phyloP scores from a whole-genome alignment of 2,329 filamentous ascomycete species.

The Ramularia collo-cygni region DNA sequence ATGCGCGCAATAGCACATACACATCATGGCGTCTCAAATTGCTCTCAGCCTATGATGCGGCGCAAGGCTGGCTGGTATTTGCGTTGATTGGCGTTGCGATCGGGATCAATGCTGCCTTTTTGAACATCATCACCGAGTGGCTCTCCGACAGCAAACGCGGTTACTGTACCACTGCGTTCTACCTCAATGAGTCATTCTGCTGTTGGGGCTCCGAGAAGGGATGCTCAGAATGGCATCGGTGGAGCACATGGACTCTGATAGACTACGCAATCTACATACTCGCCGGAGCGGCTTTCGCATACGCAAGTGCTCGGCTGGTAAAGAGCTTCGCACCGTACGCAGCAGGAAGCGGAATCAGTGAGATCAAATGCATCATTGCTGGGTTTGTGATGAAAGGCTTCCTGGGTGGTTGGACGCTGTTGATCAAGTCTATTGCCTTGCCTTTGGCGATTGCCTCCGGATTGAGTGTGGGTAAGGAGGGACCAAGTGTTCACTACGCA shows the following conservation, averaged over 20 bases:
- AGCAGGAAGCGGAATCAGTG: constrained; percentile 91
- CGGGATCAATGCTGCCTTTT: constrained; percentile 81
- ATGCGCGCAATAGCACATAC: constrained; percentile 65
- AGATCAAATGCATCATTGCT: constrained; percentile 99
- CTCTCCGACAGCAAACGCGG: constrained; percentile 90
- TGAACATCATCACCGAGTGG: constrained; percentile 97
- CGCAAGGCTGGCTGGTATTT: constrained; percentile 96
- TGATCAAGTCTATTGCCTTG: constrained; percentile 89
- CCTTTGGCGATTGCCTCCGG: constrained; percentile 91
- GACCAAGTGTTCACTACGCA: constrained; percentile 96
- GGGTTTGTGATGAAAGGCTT: constrained; percentile 99
- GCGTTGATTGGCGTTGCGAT: constrained; percentile 90
- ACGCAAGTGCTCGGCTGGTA: constrained; percentile 74
- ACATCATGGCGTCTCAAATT: constrained; percentile 75
- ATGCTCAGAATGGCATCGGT: constrained; percentile 81
- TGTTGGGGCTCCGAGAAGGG: constrained; percentile 93
- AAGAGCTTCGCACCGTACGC: constrained; percentile 92
- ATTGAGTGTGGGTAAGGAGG: constrained; percentile 92
- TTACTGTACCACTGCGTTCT: constrained; percentile 93
- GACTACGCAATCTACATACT: constrained; percentile 87
- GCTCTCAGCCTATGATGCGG: constrained; percentile 85
- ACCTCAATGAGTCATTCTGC: constrained; percentile 95
- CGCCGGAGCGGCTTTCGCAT: constrained; percentile 71
- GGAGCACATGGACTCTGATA: constrained; percentile 68
- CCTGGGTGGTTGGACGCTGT: constrained; percentile 78